A percentile compares a stretch with the other conserved stretches of the same genome.
Conservation (phyloP, 306 rosid genomes). For the Ormosia emarginata region DNA sequence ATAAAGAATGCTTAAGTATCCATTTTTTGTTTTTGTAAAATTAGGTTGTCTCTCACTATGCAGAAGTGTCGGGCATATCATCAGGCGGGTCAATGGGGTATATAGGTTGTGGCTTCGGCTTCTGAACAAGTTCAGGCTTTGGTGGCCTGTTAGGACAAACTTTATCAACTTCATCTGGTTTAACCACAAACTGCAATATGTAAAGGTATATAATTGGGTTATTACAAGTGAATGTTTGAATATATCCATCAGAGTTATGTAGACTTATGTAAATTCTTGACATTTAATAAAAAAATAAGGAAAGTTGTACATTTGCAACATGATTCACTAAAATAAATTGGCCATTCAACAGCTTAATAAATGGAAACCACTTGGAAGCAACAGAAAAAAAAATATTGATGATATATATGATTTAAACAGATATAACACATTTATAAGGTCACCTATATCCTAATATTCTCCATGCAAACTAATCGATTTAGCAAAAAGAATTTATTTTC, state of each 20-base stretch:
- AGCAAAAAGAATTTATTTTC: neutral
- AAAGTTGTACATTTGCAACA: neutral
- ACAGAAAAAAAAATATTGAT: neutral
- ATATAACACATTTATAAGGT: neutral
- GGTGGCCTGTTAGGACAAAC: conserved; percentile 59
- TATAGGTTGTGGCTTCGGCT: conserved; percentile 31
- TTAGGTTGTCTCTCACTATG: conserved; percentile 28
- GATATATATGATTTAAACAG: neutral
- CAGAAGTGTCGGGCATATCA: conserved; percentile 47
- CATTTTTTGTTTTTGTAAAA: neutral
- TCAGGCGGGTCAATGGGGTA: conserved; percentile 19
- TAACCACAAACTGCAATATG: conserved; percentile 53
- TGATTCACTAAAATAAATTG: neutral
- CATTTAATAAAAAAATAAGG: neutral
- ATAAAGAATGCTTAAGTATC: neutral
- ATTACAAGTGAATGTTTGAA: neutral
- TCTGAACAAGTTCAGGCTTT: conserved; percentile 41
- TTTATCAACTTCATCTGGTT: conserved; percentile 46
- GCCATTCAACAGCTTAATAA: neutral
- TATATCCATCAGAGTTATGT: neutral
- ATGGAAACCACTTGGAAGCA: neutral
- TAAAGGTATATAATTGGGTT: neutral
- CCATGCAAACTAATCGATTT: neutral
- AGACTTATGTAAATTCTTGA: neutral
- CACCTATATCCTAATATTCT: neutral